Percentiles rank a stretch among this genome's conserved stretches.
phyloP scores from a whole-genome alignment of 2,329 filamentous ascomycete genomes.

The Coniella vitis region DNA sequence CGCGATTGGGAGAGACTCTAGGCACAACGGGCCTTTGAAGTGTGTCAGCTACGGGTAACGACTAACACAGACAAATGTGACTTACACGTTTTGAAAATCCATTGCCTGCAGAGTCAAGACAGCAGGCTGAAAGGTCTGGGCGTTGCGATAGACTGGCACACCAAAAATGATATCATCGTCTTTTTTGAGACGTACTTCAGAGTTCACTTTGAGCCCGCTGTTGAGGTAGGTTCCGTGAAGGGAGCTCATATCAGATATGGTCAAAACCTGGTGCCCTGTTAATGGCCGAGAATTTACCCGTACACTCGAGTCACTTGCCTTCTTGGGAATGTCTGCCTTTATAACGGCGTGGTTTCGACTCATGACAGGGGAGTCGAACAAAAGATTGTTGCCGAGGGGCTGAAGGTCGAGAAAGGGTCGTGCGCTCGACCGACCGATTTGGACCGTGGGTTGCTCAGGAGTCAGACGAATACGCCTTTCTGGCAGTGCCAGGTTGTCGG shows the following conservation, averaged over 20 bases:
- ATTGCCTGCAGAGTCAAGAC: constrained; percentile 21
- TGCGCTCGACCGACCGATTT: constrained; percentile 40
- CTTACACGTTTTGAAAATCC: constrained; percentile 18
- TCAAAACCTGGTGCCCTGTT: constrained; percentile 31
- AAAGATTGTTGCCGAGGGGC: constrained; percentile 47
- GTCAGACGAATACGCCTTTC: constrained; percentile 25
- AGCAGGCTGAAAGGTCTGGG: constrained; percentile 25
- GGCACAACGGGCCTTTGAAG: not conserved
- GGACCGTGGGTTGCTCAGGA: constrained; percentile 22
- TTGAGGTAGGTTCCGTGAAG: constrained; percentile 49
- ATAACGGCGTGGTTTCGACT: constrained; percentile 60
- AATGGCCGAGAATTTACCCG: constrained; percentile 19
- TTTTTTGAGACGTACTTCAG: constrained; percentile 21
- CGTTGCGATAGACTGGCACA: constrained; percentile 30
- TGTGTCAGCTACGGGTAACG: not conserved
- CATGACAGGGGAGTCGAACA: constrained; percentile 66
- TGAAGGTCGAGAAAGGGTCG: constrained; percentile 24
- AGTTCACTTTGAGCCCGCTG: constrained; percentile 20
- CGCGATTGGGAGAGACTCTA: constrained; percentile 9
- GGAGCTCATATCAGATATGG: constrained; percentile 40
- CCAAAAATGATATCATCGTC: constrained; percentile 35
- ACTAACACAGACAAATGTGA: not conserved
- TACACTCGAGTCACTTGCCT: constrained; percentile 30
- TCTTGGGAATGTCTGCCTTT: constrained; percentile 33
- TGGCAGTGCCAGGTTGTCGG: constrained; percentile 8